Conservation (phyloP, 2,329 filamentous ascomycete species). For the Colletotrichum sp. region DNA sequence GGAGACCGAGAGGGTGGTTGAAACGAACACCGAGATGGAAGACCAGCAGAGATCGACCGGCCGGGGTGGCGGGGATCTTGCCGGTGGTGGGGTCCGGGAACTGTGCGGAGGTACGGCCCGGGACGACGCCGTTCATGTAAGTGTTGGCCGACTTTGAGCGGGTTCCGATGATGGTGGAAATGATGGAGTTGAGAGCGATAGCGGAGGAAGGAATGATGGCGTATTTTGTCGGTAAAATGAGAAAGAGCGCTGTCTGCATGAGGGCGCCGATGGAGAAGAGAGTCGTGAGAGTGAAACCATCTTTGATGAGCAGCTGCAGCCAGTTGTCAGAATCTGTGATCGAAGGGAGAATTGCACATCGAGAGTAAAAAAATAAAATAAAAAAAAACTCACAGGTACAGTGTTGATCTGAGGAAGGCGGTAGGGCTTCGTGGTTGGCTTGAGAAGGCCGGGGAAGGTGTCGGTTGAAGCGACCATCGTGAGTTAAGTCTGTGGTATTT, state of each 20-base stretch:
- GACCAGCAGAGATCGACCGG: slow-evolving; percentile 38
- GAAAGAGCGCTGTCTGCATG: slow-evolving; percentile 36
- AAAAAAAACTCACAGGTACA: background rate
- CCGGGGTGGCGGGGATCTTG: slow-evolving; percentile 30
- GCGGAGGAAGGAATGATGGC: slow-evolving; percentile 35
- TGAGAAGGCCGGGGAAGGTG: background rate
- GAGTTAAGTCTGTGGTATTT: background rate
- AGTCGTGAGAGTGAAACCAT: slow-evolving; percentile 36
- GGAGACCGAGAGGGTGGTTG: slow-evolving; percentile 54
- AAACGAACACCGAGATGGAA: slow-evolving; percentile 50
- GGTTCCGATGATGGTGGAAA: slow-evolving; percentile 33
- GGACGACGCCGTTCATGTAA: slow-evolving; percentile 30
- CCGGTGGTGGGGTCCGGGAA: slow-evolving; percentile 30
- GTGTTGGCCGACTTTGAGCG: slow-evolving; percentile 23
- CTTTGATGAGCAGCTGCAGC: slow-evolving; percentile 29
- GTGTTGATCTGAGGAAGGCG: background rate
- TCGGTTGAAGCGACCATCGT: background rate
- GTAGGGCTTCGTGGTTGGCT: background rate
- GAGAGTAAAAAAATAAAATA: background rate
- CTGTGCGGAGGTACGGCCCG: slow-evolving; percentile 37
- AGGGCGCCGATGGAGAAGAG: slow-evolving; percentile 37
- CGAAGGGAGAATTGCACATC: background rate
- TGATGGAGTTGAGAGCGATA: slow-evolving; percentile 33
- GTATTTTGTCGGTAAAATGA: slow-evolving; percentile 37
- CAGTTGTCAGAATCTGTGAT: background rate